phyloP scores from a whole-genome alignment of 768 basidiomycete genomes.

The Cystobasidium tubakii region DNA sequence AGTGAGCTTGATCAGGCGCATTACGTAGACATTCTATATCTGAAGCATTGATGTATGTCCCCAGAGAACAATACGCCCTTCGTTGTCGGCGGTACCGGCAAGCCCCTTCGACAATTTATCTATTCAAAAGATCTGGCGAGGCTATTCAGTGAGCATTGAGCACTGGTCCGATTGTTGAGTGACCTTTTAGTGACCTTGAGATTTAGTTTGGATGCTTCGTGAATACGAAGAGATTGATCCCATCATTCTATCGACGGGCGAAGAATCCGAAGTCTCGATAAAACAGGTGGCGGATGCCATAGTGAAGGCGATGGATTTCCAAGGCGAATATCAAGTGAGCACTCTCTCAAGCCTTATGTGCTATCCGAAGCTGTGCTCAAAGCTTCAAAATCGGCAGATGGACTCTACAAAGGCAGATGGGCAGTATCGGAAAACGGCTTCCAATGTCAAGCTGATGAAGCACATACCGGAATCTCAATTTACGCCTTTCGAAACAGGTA shows the following conservation, averaged over 20 bases:
- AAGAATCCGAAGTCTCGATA: conserved; percentile 91
- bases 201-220: conserved; percentile 53
- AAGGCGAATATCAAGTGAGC: conserved; percentile 65
- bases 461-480: conserved; percentile 77
- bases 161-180: too few species aligned
- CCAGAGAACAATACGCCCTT: conserved; percentile 76
- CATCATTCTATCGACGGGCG: conserved; percentile 83
- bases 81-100: conserved; percentile 80
- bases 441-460: conserved; percentile 75
- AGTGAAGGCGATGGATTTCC: conserved; percentile 71
- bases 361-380: too few species aligned
- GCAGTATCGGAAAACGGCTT: conserved; percentile 92
- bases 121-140: conserved; percentile 94
- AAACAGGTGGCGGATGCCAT: conserved; percentile 84
- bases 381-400: too few species aligned
- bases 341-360: neutral
- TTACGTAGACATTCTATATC: neutral
- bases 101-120: conserved; percentile 92
- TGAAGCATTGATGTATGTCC: conserved; percentile 8
- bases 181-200: conserved; percentile 51
- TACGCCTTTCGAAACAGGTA: conserved; percentile 81
- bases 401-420: conserved; percentile 80
- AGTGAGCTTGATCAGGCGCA: conserved; percentile 53
- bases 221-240: conserved; percentile 91
- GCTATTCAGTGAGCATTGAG: conserved; percentile 56